Base-by-base conservation (phyloP, 768 basidiomycete species). In the Galerina sulciceps region DNA sequence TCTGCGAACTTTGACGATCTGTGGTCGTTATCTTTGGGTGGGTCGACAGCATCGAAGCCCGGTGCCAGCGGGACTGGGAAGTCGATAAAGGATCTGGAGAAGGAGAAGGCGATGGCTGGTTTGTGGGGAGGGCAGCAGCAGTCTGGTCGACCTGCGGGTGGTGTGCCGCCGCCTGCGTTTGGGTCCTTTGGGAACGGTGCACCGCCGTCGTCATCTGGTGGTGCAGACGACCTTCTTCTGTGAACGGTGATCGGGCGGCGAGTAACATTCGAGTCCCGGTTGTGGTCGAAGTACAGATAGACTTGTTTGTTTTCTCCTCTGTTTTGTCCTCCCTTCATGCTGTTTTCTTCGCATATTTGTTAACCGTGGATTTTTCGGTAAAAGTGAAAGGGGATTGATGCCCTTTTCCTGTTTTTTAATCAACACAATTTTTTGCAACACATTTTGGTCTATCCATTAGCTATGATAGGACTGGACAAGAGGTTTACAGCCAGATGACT, bases 51-150 rank as follows among this genome's bases (percentile, higher is more conserved):
- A 14, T 65, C 79, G 38, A 81, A 82, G 47, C 69, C 83, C 2
- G 69, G 73, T 17, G 58, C 65, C 18, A 64, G 68, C 31, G 59
- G 67, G 1, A 65, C 69, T 0, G 79, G 79, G 38, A 94, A 94
- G 80, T 91, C 89, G 43, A 96, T 96, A 68, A 90, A 90, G 73
- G 94, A 94, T 67, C 70, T 97, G 62, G 91, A 93, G 76, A 88
- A 85, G 75, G 94, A 96, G 77, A 94, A 95, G 78, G 83, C 87
- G 2, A 84, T 83, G 69, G 86, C 88, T 18, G 85, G 85, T 10
- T 83, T 97, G 35, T 97, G 95, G 95, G 92, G 90, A 22, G 68
- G 67, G 40, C 60, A 57, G 48, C 53, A 57, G 38, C 53, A 51
- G 18, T 35, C 37, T 15, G 65, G 63, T 52, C 67, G 67, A 15